These are phyloP conservation scores for Apiospora sp. DNA, from an alignment of 2,329 filamentous ascomycete genomes.

Conservation along the genomic window DNA sequence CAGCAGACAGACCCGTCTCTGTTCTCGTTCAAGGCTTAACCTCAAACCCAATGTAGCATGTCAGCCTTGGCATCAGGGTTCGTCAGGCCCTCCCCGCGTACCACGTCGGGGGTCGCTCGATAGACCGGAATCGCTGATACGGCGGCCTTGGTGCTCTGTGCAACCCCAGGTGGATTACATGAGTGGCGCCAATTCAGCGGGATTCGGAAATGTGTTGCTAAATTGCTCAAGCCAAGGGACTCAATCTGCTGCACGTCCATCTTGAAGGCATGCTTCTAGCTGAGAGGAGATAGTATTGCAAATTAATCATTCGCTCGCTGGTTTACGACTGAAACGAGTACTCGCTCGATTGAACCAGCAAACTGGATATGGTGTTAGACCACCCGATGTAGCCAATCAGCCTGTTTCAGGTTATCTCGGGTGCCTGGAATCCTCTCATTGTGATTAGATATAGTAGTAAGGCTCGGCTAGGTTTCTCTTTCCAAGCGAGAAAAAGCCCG, in stretches of 20 bases:
- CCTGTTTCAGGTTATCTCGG: slow-evolving; percentile 19
- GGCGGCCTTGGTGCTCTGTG: not conserved
- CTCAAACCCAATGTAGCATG: not conserved
- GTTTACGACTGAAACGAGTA: not conserved
- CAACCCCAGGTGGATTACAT: not conserved
- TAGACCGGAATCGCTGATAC: not conserved
- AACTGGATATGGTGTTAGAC: not conserved
- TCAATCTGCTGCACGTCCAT: not conserved
- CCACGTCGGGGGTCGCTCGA: not conserved
- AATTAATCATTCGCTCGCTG: not conserved
- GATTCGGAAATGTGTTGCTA: not conserved
- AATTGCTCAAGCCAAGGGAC: not conserved
- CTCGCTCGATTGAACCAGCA: not conserved
- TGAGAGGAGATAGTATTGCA: not conserved
- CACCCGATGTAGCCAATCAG: not conserved
- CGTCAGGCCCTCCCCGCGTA: not conserved
- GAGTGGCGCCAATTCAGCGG: not conserved
- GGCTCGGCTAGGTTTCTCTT: not conserved
- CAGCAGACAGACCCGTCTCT: slow-evolving; percentile 15
- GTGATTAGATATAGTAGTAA: slow-evolving; percentile 1
- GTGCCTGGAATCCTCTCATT: not conserved
- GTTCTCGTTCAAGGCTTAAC: slow-evolving; percentile 23
- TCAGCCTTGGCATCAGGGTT: not conserved
- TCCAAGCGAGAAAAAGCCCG: not conserved
- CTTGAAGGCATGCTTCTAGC: not conserved